Evolutionary conservation across 148 eudicot species (phyloP).

Genomic region (Diospyros kaki): DNA sequence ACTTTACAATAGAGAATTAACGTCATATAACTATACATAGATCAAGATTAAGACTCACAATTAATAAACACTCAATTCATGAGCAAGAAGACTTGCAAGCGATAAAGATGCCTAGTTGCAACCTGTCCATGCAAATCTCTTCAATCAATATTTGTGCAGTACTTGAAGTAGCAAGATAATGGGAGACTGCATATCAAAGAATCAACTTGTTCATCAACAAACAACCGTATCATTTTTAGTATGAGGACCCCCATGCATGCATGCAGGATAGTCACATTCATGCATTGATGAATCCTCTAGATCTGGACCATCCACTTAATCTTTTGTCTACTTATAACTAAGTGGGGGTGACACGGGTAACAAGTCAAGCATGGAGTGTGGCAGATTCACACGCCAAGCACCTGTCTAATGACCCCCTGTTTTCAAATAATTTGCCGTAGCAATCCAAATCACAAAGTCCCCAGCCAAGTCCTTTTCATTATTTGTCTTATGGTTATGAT

Average conservation of each 20-base stretch:
- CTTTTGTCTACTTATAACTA: slow-evolving; percentile 10
- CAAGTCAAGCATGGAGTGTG: slow-evolving; percentile 16
- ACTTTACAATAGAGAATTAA: too few relatives aligned
- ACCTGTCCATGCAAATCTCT: too few relatives aligned
- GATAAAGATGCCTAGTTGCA: background rate
- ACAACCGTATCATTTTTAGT: background rate
- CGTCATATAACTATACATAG: too few relatives aligned
- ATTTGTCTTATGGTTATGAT: background rate
- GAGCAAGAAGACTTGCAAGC: background rate
- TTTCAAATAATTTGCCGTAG: background rate
- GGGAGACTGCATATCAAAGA: background rate
- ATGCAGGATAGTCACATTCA: slow-evolving; percentile 11
- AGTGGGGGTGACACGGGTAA: background rate
- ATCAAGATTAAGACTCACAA: too few relatives aligned
- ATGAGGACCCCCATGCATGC: slow-evolving; percentile 11
- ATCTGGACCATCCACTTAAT: background rate
- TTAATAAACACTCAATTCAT: too few relatives aligned
- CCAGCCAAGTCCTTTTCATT: background rate
- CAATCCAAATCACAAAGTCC: background rate
- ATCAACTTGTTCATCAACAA: background rate
- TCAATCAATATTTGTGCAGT: too few relatives aligned
- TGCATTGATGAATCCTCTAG: background rate
- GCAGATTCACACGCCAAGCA: slow-evolving; percentile 15
- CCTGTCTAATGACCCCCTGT: background rate
- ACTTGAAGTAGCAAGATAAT: background rate